Percentiles rank a stretch among this genome's conserved stretches.
Evolutionary conservation across 2,329 filamentous ascomycete genomes (phyloP).

Genomic region (Endoconidiophora polonica): DNA sequence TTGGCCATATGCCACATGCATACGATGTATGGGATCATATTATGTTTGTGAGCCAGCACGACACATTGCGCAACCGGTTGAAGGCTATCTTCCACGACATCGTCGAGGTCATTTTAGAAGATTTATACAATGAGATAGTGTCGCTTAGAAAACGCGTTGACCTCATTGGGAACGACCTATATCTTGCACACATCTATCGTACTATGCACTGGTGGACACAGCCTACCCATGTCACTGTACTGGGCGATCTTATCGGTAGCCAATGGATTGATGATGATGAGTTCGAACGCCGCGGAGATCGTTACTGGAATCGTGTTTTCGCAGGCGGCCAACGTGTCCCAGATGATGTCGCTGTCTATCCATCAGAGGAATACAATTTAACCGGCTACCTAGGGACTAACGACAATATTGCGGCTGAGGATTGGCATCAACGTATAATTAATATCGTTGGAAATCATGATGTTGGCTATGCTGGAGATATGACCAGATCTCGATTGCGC

Average conservation of each 20-base stretch:
- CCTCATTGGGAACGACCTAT: slow-evolving; percentile 84
- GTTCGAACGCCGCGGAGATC: slow-evolving; percentile 52
- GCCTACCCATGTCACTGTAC: slow-evolving; percentile 74
- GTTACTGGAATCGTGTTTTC: slow-evolving; percentile 75
- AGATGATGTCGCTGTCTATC: slow-evolving; percentile 34
- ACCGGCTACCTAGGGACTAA: slow-evolving; percentile 30
- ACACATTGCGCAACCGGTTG: slow-evolving; percentile 33
- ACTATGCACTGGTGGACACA: slow-evolving; percentile 66
- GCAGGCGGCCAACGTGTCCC: slow-evolving; percentile 47
- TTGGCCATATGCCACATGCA: slow-evolving; percentile 37
- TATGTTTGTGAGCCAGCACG: slow-evolving; percentile 29
- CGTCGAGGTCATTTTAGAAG: slow-evolving; percentile 46
- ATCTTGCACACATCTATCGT: slow-evolving; percentile 83
- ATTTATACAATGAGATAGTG: slow-evolving; percentile 50
- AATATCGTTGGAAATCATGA: slow-evolving; percentile 93
- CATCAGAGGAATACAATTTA: slow-evolving; percentile 32
- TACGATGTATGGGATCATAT: slow-evolving; percentile 29
- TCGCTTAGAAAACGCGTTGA: slow-evolving; percentile 67
- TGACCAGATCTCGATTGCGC: slow-evolving; percentile 55
- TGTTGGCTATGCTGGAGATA: slow-evolving; percentile 86
- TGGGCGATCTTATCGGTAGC: slow-evolving; percentile 83
- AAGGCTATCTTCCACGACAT: slow-evolving; percentile 39
- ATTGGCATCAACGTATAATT: slow-evolving; percentile 64
- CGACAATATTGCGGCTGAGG: slow-evolving; percentile 17
- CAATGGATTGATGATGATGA: slow-evolving; percentile 86